Percentiles rank a stretch among this genome's conserved stretches.
Conservation (phyloP, 2,329 filamentous ascomycete species). For the Ophiocordyceps australis region DNA sequence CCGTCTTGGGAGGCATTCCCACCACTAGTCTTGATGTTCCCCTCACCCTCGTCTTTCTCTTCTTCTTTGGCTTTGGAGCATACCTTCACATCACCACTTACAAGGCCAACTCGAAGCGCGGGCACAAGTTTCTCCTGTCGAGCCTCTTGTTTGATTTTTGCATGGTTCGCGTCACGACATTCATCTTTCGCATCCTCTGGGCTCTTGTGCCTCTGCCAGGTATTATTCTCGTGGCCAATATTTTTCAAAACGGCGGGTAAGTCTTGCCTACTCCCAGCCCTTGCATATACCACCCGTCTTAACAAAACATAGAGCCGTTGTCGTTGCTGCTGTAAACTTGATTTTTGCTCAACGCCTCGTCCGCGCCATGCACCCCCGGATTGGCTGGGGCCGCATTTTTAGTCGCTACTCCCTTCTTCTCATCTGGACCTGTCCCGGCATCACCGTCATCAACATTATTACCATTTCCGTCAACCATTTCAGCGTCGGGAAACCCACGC, state of each 20-base stretch:
- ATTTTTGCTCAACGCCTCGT: constrained; percentile 19
- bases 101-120: constrained; percentile 10
- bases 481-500: background rate
- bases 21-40: constrained; percentile 5
- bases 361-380: constrained; percentile 15
- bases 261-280: background rate
- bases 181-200: constrained; percentile 17
- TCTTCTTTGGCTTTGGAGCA: constrained; percentile 7
- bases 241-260: constrained; percentile 17
- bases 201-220: constrained; percentile 8
- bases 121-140: constrained; percentile 19
- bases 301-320: constrained; percentile 8
- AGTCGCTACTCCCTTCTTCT: constrained; percentile 7
- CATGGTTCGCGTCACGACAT: constrained; percentile 14
- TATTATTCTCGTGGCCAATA: constrained; percentile 13
- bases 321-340: constrained; percentile 18
- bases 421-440: constrained; percentile 9
- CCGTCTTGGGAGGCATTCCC: constrained; percentile 2
- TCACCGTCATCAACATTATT: constrained; percentile 14
- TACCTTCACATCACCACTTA: constrained; percentile 8
- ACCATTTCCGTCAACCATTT: constrained; percentile 9
- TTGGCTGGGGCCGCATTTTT: constrained; percentile 15
- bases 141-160: constrained; percentile 17
- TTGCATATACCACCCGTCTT: background rate
- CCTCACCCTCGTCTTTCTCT: constrained; percentile 7